Conservation (phyloP, 139 green algal genomes). For the Chara braunii region DNA sequence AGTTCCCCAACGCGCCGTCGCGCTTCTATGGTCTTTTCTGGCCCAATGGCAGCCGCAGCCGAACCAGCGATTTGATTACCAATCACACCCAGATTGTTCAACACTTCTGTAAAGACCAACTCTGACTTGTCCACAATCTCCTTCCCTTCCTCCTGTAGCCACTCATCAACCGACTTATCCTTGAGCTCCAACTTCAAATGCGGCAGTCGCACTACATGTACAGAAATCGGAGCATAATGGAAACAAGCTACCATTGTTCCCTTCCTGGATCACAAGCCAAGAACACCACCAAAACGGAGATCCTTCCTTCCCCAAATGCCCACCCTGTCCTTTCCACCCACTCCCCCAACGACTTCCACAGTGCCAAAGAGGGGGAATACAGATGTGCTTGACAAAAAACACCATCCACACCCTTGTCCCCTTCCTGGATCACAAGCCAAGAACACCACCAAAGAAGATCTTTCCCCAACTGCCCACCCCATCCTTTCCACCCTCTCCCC, state of each 20-base stretch:
- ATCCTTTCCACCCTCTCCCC: no score
- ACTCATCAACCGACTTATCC: neutral
- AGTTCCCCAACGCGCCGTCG: neutral
- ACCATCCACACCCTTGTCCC: no score
- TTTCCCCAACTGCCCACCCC: no score
- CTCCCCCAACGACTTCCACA: no score
- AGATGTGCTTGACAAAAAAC: no score
- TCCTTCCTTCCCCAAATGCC: no score
- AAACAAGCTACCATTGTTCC: constrained; percentile 32
- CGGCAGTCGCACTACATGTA: constrained; percentile 21
- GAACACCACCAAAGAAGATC: no score
- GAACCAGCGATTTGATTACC: neutral
- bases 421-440: no score
- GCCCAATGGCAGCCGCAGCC: neutral
- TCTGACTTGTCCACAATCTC: constrained; percentile 13
- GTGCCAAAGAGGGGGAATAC: no score
- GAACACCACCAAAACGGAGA: no score
- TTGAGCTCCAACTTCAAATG: constrained; percentile 20
- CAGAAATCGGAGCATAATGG: constrained; percentile 10
- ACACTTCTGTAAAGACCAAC: constrained; percentile 15
- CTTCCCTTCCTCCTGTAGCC: neutral
- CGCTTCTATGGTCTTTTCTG: neutral
- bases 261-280: constrained; percentile 1
- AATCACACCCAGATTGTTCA: constrained; percentile 8
- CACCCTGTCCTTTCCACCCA: no score